Evolutionary conservation across 208 protist genomes (phyloP).

Genomic region (Naegleria gruberi): DNA sequence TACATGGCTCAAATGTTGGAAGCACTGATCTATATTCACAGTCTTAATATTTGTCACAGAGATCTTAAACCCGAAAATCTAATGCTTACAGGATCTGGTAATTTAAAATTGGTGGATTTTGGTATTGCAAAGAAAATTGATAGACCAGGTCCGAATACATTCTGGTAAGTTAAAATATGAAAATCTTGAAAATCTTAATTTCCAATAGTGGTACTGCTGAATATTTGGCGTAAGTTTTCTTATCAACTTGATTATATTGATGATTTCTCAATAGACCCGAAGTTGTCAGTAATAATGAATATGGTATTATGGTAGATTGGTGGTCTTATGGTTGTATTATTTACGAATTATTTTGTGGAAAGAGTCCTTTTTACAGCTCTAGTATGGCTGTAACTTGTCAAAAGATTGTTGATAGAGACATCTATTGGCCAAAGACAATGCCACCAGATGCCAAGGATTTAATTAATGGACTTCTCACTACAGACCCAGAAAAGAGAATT

Average conservation of each 20-base stretch:
- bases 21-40: slow-evolving; percentile 23
- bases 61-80: slow-evolving; percentile 34
- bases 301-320: slow-evolving; percentile 26
- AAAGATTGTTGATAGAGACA: slow-evolving; percentile 28
- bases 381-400: slow-evolving; percentile 24
- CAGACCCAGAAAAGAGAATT: slow-evolving; percentile 19
- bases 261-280: not conserved
- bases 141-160: not conserved
- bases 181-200: not conserved
- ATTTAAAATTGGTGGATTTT: slow-evolving; percentile 27
- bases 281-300: not conserved
- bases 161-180: not conserved
- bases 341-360: slow-evolving; percentile 26
- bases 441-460: slow-evolving; percentile 28
- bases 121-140: slow-evolving; percentile 26
- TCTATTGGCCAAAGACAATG: slow-evolving; percentile 26
- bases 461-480: slow-evolving; percentile 24
- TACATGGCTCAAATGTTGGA: slow-evolving; percentile 25
- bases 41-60: slow-evolving; percentile 17
- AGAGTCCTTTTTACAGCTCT: slow-evolving; percentile 5
- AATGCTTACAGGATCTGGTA: slow-evolving; percentile 14
- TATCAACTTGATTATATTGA: not conserved
- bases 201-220: slow-evolving; percentile 28
- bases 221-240: slow-evolving; percentile 26
- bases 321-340: slow-evolving; percentile 32